A percentile compares a stretch with the other conserved stretches of the same genome.
Conservation (phyloP, 495 filamentous ascomycete species). For the Xylaria acuta region DNA sequence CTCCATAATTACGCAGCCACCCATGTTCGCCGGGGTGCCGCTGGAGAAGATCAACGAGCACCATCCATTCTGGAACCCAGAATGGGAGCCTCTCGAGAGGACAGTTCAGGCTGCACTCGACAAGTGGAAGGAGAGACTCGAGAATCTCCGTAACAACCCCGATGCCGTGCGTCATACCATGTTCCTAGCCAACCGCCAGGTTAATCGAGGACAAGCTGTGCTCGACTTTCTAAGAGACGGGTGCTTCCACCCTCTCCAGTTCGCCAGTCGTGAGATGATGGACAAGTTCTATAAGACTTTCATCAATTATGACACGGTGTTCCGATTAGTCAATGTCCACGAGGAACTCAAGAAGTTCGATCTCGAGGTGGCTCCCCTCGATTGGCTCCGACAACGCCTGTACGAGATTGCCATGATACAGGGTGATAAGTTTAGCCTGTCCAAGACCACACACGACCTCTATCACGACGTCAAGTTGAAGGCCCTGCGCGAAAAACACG, state of each 20-base stretch:
- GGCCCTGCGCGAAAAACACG: constrained; percentile 48
- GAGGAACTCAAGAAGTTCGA: constrained; percentile 54
- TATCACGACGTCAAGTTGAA: constrained; percentile 54
- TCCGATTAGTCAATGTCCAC: constrained; percentile 51
- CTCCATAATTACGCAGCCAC: constrained; percentile 45
- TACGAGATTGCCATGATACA: constrained; percentile 44
- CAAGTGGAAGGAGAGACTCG: constrained; percentile 48
- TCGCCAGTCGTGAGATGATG: constrained; percentile 51
- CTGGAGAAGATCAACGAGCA: constrained; percentile 48
- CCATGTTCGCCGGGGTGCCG: constrained; percentile 52
- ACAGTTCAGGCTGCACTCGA: constrained; percentile 40
- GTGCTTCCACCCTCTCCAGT: constrained; percentile 56
- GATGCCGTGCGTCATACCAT: constrained; percentile 44
- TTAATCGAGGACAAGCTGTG: constrained; percentile 52
- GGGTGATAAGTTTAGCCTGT: constrained; percentile 51
- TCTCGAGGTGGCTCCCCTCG: constrained; percentile 51
- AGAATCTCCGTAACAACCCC: constrained; percentile 32
- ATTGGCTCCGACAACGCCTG: constrained; percentile 57
- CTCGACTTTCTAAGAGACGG: constrained; percentile 50
- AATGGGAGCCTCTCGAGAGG: constrained; percentile 47
- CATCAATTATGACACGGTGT: constrained; percentile 57
- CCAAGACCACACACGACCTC: constrained; percentile 45
- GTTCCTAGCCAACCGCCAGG: constrained; percentile 52
- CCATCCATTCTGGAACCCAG: constrained; percentile 55
- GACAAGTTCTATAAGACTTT: constrained; percentile 43